A percentile compares a stretch with the other conserved stretches of the same genome.
These are phyloP conservation scores for Cryptomeria japonica DNA, from an alignment of 75 land plant genomes.

Conservation along the genomic window DNA sequence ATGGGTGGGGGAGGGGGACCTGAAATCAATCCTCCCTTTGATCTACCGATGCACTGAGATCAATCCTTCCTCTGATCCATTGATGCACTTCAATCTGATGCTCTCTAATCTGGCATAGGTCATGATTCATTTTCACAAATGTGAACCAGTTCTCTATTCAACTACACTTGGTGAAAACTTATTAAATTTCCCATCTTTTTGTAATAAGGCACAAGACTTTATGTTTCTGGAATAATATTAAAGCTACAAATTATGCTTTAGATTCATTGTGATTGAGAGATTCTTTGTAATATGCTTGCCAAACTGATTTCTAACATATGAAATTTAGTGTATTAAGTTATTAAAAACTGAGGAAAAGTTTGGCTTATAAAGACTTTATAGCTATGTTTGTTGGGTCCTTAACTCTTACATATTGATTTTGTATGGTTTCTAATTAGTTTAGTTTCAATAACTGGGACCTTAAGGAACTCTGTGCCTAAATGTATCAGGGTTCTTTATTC, in stretches of 20 bases:
- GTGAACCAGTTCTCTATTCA: background rate
- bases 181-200: background rate
- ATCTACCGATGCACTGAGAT: no score
- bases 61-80: no score
- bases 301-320: background rate
- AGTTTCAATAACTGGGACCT: background rate
- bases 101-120: no score
- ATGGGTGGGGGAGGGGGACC: no score
- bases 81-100: no score
- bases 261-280: background rate
- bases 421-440: background rate
- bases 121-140: background rate
- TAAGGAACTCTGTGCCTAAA: background rate
- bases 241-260: background rate
- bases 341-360: background rate
- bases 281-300: background rate
- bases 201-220: background rate
- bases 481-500: background rate
- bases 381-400: background rate
- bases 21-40: no score
- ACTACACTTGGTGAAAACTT: background rate
- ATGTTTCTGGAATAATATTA: background rate
- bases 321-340: background rate
- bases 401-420: background rate
- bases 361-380: background rate